Evolutionary conservation across 352 stramenopile species (phyloP), one percentile per base, ranked within the genome.

Genomic region (Pythium guiyangense): DNA sequence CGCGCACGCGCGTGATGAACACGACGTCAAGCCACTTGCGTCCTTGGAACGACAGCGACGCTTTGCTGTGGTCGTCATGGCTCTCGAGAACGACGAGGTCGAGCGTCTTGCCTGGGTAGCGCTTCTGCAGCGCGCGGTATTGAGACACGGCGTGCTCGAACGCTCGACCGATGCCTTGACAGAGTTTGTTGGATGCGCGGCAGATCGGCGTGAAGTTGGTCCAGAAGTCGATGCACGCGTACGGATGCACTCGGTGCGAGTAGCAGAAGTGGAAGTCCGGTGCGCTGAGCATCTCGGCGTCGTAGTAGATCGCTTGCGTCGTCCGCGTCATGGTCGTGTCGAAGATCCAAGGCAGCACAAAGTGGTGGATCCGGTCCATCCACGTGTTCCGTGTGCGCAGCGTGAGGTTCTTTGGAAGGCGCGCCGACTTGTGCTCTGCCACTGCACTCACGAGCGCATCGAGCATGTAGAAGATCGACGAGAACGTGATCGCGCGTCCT

Each of bases 281-380:
- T 12, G 18, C 31, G 11, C 18, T 26, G 10, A 60, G 46, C 25
- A 6, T 26, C 14, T 46, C n/a, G 8, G 46, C 18, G 17, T 54
- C 46, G 39, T 65, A 62, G 29, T 70, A 61, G 15, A 66, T 50
- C 12, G 54, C 60, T 14, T 64, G 60, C 6, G 14, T 57, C 2
- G 57, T 70, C 0, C 63, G 53, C 6, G 12, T 40, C 14, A 59
- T 49, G 15, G 48, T 10, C 1, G 27, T 27, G 3, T 60, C 20
- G 35, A 74, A 71, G 50, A 74, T 47, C 54, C 44, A 65, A 4
- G 67, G 63, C 5, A 71, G 49, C 34, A 54, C 52, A 50, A 44
- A 61, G 42, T 69, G 45, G 35, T 69, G 62, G 2, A 71, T 11
- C 0, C 60, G 59, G 44, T 74, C 63, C 17, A 69, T 22, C 22